Conservation (phyloP, 1,284 basidiomycete species). For the Ceratobasidium sp. region DNA sequence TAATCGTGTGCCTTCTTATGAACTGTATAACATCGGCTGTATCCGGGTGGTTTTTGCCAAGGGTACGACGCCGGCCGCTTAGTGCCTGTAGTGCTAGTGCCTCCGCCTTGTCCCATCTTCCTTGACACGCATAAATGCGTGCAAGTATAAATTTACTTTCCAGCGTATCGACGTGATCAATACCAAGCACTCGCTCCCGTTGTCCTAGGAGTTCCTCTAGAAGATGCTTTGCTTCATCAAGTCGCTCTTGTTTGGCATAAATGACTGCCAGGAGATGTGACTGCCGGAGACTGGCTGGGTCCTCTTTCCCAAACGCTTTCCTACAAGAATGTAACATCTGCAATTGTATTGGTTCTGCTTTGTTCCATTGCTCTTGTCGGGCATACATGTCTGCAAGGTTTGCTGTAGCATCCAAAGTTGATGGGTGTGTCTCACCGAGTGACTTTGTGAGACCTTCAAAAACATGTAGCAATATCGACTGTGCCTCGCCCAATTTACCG, state of each 20-base stretch:
- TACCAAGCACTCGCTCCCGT: conserved; percentile 7
- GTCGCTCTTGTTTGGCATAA: neutral
- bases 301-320: neutral
- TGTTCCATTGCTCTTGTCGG: neutral
- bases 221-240: neutral
- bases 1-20: too few species aligned
- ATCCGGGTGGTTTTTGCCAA: too few species aligned
- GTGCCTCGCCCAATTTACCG: neutral
- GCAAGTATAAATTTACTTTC: neutral
- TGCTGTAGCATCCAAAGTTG: neutral
- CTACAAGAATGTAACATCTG: neutral
- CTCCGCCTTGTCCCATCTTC: conserved; percentile 1
- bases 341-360: conserved; percentile 8
- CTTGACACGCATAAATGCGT: neutral
- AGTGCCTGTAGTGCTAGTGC: too few species aligned
- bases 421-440: neutral
- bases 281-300: neutral
- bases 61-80: too few species aligned
- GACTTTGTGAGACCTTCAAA: neutral
- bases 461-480: neutral
- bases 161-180: conserved; percentile 2
- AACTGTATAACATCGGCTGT: too few species aligned
- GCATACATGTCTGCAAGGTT: conserved; percentile 18
- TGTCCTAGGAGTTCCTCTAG: too few species aligned
- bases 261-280: neutral